Conservation (phyloP, 352 stramenopile species). For the Phytophthora colocasiae region DNA sequence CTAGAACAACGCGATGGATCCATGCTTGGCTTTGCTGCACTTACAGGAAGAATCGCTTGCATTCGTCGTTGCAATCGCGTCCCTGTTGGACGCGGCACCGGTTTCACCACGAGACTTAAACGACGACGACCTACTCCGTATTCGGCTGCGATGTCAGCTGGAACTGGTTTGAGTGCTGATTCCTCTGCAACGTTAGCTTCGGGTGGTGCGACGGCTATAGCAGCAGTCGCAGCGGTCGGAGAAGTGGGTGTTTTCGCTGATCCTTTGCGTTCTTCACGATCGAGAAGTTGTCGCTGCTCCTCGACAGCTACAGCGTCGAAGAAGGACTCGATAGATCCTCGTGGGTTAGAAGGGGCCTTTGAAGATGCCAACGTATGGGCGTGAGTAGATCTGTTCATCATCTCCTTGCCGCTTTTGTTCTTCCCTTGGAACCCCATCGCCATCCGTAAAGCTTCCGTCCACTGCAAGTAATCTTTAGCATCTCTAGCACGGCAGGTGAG, state of each 20-base stretch:
- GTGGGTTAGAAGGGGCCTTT: slow-evolving; percentile 26
- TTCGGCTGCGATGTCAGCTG: slow-evolving; percentile 29
- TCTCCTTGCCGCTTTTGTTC: slow-evolving; percentile 16
- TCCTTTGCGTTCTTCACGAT: slow-evolving; percentile 21
- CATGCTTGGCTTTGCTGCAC: slow-evolving; percentile 5
- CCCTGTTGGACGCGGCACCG: slow-evolving; percentile 1
- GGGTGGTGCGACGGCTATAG: slow-evolving; percentile 20
- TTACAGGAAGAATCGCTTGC: slow-evolving; percentile 5
- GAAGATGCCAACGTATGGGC: slow-evolving; percentile 25
- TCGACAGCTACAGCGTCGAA: slow-evolving; percentile 22
- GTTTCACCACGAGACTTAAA: slow-evolving; percentile 17
- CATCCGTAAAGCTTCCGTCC: slow-evolving; percentile 35
- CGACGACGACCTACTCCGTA: slow-evolving; percentile 20
- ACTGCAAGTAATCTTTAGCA: slow-evolving; percentile 42
- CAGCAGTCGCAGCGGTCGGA: slow-evolving; percentile 24
- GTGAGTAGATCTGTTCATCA: slow-evolving; percentile 19
- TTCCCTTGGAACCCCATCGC: slow-evolving; percentile 26
- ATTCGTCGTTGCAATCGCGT: slow-evolving; percentile 31
- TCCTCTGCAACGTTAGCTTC: slow-evolving; percentile 18
- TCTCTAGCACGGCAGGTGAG: slow-evolving; percentile 36
- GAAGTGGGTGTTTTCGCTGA: slow-evolving; percentile 18
- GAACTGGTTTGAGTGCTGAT: slow-evolving; percentile 35
- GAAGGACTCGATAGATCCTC: slow-evolving; percentile 16
- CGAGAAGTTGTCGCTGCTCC: slow-evolving; percentile 29
- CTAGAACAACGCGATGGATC: slow-evolving; percentile 12